Evolutionary conservation across 768 basidiomycete species (phyloP).

Genomic region (Tephrocybe rancida): DNA sequence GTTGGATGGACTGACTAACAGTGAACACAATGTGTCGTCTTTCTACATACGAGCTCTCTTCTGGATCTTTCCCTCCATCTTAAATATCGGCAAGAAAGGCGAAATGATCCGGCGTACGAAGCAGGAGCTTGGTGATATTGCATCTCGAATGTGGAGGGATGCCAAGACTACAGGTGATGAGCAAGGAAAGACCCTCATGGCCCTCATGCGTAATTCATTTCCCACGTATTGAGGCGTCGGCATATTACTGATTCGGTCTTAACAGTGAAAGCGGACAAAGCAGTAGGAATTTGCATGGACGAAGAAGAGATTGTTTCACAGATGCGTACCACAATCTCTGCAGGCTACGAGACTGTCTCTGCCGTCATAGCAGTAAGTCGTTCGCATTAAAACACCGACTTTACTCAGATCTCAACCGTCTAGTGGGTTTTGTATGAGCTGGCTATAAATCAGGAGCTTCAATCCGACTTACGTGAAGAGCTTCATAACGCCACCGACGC

Average conservation of each 20-base stretch:
- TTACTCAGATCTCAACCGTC: conserved; percentile 8
- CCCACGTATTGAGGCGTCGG: not conserved
- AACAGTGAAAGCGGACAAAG: conserved; percentile 46
- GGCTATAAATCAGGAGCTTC: conserved; percentile 49
- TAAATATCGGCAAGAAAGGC: conserved; percentile 59
- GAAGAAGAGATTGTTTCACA: conserved; percentile 58
- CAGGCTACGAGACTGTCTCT: conserved; percentile 59
- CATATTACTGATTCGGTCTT: not conserved
- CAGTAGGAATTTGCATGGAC: conserved; percentile 37
- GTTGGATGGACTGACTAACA: conserved; percentile 62
- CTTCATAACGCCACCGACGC: conserved; percentile 46
- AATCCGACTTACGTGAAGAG: conserved; percentile 60
- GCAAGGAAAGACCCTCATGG: conserved; percentile 51
- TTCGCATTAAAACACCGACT: not conserved
- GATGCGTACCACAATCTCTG: conserved; percentile 65
- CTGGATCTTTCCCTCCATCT: conserved; percentile 58
- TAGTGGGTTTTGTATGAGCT: conserved; percentile 74
- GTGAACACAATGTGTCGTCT: conserved; percentile 54
- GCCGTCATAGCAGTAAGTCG: conserved; percentile 41
- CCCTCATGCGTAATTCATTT: conserved; percentile 50
- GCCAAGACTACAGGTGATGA: conserved; percentile 47
- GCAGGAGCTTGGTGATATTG: conserved; percentile 53
- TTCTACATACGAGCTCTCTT: conserved; percentile 69
- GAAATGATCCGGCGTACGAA: conserved; percentile 57
- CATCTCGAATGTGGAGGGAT: conserved; percentile 55